Percentiles rank a stretch among this genome's conserved stretches.
Conservation (phyloP, 2,329 filamentous ascomycete genomes). For the Akanthomyces muscarius region DNA sequence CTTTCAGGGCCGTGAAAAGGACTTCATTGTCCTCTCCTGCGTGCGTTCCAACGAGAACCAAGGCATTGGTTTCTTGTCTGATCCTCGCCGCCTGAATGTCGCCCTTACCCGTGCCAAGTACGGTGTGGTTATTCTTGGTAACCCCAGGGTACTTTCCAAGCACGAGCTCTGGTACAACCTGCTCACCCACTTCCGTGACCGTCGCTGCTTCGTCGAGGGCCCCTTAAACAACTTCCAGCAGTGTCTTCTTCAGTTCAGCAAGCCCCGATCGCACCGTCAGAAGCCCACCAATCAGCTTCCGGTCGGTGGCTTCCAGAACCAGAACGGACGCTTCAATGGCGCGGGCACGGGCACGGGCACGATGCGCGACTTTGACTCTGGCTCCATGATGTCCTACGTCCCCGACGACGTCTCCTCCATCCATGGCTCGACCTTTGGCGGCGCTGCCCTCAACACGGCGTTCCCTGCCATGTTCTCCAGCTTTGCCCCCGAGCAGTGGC, state of each 20-base stretch:
- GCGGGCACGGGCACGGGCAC: conserved; percentile 30
- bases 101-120: conserved; percentile 96
- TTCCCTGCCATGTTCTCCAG: conserved; percentile 95
- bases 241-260: conserved; percentile 89
- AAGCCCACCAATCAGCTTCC: conserved; percentile 71
- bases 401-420: conserved; percentile 96
- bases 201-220: conserved; percentile 91
- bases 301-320: conserved; percentile 33
- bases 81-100: conserved; percentile 94
- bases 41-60: conserved; percentile 99
- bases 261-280: conserved; percentile 90
- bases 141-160: conserved; percentile 95
- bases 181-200: conserved; percentile 93
- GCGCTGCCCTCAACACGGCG: conserved; percentile 66
- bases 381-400: conserved; percentile 91
- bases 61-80: conserved; percentile 96
- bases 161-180: conserved; percentile 97
- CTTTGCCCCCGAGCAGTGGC: conserved; percentile 87
- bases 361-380: conserved; percentile 63
- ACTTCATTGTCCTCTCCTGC: conserved; percentile 96
- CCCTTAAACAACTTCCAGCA: conserved; percentile 94
- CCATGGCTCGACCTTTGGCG: conserved; percentile 85
- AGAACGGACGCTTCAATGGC: conserved; percentile 37
- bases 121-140: conserved; percentile 91
- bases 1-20: conserved; percentile 98